phyloP scores from a whole-genome alignment of 2,329 filamentous ascomycete species.

The Trichoderma semiorbis region DNA sequence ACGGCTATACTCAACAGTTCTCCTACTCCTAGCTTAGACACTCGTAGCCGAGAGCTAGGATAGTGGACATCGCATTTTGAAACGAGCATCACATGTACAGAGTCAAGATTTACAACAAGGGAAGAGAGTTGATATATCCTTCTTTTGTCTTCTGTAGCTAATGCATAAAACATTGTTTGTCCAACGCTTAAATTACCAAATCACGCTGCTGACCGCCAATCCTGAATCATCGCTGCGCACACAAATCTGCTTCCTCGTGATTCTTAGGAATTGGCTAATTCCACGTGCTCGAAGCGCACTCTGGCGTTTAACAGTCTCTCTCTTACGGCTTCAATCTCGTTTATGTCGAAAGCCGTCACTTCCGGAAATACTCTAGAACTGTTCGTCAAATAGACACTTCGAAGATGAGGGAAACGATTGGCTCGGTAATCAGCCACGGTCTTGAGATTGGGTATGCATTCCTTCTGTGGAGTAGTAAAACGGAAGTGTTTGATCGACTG shows the following conservation, averaged over 20 bases:
- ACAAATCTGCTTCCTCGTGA: neutral
- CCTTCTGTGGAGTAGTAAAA: neutral
- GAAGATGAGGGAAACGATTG: neutral
- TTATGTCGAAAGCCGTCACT: neutral
- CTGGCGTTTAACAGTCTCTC: neutral
- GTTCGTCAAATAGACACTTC: neutral
- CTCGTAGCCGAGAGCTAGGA: neutral
- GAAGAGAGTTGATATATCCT: neutral
- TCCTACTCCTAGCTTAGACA: neutral
- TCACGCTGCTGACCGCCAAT: neutral
- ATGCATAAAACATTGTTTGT: neutral
- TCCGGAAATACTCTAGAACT: neutral
- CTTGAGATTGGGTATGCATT: neutral
- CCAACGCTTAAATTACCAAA: neutral
- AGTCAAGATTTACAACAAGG: neutral
- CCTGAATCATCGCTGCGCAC: neutral
- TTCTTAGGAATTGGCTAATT: neutral
- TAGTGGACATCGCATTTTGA: neutral
- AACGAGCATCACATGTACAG: neutral
- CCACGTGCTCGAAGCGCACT: neutral
- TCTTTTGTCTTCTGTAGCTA: neutral
- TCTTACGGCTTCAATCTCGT: neutral
- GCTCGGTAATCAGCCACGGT: neutral
- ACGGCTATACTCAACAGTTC: neutral
- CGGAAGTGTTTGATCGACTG: neutral